Conservation (phyloP, 805 yeast genomes). For the Grigorovia transvaalensis region DNA sequence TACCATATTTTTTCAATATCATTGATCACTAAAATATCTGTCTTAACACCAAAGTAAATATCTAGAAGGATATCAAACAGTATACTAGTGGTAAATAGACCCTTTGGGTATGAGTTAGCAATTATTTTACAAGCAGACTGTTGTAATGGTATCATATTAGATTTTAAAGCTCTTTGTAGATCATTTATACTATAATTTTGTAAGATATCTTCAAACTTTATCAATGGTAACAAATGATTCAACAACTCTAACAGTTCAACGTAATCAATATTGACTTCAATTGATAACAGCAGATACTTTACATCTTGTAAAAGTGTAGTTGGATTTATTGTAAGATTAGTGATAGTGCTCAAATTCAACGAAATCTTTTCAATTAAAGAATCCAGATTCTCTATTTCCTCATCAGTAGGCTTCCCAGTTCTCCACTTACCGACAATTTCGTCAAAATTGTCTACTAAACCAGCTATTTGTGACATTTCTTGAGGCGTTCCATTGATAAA, state of each 20-base stretch:
- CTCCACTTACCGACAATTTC: background rate
- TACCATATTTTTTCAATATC: slow-evolving; percentile 17
- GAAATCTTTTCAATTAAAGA: background rate
- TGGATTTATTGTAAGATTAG: slow-evolving; percentile 7
- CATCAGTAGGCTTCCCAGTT: background rate
- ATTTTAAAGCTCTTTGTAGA: slow-evolving; percentile 14
- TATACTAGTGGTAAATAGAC: slow-evolving; percentile 14
- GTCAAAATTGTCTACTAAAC: background rate
- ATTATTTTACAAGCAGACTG: slow-evolving; percentile 21
- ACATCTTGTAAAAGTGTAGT: slow-evolving; percentile 10
- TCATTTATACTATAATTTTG: slow-evolving; percentile 15
- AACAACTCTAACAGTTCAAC: slow-evolving; percentile 14
- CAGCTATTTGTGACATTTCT: background rate
- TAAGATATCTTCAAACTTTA: slow-evolving; percentile 18
- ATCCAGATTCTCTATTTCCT: background rate
- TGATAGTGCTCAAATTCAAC: slow-evolving; percentile 9
- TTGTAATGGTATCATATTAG: slow-evolving; percentile 12
- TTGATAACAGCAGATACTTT: slow-evolving; percentile 10
- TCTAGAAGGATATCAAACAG: slow-evolving; percentile 16
- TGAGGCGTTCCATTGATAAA: too few relatives aligned
- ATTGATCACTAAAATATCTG: slow-evolving; percentile 15
- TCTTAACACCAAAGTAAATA: slow-evolving; percentile 14
- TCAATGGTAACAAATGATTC: slow-evolving; percentile 11
- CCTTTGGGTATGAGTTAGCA: slow-evolving; percentile 20
- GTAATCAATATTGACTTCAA: slow-evolving; percentile 12